A percentile compares a stretch with the other conserved stretches of the same genome.
phyloP scores from a whole-genome alignment of 2,329 filamentous ascomycete genomes.

The Arthrobotrys sphaeroides region DNA sequence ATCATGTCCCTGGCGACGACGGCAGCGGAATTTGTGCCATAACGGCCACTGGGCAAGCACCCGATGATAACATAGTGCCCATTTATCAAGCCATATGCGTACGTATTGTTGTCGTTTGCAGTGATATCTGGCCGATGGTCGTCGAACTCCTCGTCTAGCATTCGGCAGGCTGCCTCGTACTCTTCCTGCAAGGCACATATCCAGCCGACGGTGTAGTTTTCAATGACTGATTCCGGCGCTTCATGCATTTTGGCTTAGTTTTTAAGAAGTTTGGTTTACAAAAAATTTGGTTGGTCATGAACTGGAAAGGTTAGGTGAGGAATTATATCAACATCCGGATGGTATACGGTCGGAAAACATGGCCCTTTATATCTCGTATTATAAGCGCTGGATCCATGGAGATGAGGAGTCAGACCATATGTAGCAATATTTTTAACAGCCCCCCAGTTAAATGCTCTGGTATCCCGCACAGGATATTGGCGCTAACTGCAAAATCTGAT shows the following conservation, averaged over 20 bases:
- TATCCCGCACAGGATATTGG: too few species aligned
- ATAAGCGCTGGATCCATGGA: too few species aligned
- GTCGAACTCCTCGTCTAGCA: slow-evolving; percentile 34
- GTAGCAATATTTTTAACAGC: too few species aligned
- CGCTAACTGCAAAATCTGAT: too few species aligned
- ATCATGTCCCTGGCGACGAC: slow-evolving; percentile 28
- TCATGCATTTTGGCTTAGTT: neutral
- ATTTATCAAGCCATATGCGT: neutral
- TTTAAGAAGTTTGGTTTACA: too few species aligned
- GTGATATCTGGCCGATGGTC: neutral
- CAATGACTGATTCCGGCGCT: neutral
- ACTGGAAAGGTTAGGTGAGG: too few species aligned
- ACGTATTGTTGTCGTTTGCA: slow-evolving; percentile 11
- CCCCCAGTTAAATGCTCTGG: too few species aligned
- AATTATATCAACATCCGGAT: too few species aligned
- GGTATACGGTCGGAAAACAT: too few species aligned
- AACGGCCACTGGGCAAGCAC: neutral
- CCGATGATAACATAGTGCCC: slow-evolving; percentile 5
- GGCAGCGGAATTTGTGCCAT: neutral
- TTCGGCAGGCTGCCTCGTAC: slow-evolving; percentile 10
- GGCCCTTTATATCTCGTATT: too few species aligned
- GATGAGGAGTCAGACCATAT: too few species aligned
- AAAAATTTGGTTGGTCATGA: too few species aligned
- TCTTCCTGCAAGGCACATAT: slow-evolving; percentile 50
- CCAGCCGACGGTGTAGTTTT: slow-evolving; percentile 37